Conservation (phyloP, 2,329 filamentous ascomycete species). For the Cercospora sesami region DNA sequence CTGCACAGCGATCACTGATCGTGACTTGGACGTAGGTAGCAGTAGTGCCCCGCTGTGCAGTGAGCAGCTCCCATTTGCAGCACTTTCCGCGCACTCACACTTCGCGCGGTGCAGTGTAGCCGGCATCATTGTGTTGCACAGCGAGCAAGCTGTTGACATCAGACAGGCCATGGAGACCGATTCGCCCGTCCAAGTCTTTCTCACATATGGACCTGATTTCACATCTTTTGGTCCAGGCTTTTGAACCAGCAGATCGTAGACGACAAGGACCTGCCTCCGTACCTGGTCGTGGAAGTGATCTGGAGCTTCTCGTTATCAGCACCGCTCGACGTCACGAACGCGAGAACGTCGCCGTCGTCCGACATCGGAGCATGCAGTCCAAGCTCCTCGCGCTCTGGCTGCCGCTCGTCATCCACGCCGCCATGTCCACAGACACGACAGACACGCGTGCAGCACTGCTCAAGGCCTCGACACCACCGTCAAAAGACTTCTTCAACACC, state of each 20-base stretch:
- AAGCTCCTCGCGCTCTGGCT: background rate
- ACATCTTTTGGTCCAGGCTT: background rate
- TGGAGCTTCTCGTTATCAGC: background rate
- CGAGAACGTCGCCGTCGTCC: background rate
- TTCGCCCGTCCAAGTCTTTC: background rate
- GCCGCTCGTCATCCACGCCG: background rate
- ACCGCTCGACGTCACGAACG: background rate
- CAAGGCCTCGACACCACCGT: constrained; percentile 34
- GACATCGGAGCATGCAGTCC: background rate
- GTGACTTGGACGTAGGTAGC: background rate
- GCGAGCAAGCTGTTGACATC: background rate
- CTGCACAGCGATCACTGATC: background rate
- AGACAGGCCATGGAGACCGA: background rate
- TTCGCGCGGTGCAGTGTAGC: background rate
- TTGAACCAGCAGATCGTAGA: background rate
- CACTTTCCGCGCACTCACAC: background rate
- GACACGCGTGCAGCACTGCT: constrained; percentile 30
- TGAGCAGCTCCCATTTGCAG: background rate
- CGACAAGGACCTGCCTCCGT: background rate
- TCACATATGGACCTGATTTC: background rate
- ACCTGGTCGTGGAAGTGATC: background rate
- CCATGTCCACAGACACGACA: constrained; percentile 1
- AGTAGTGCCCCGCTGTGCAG: background rate
- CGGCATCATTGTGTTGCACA: background rate
- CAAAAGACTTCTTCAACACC: constrained; percentile 34